These are phyloP conservation scores for Infundibulicybe gibba DNA, from an alignment of 768 basidiomycete genomes.

Conservation along the genomic window DNA sequence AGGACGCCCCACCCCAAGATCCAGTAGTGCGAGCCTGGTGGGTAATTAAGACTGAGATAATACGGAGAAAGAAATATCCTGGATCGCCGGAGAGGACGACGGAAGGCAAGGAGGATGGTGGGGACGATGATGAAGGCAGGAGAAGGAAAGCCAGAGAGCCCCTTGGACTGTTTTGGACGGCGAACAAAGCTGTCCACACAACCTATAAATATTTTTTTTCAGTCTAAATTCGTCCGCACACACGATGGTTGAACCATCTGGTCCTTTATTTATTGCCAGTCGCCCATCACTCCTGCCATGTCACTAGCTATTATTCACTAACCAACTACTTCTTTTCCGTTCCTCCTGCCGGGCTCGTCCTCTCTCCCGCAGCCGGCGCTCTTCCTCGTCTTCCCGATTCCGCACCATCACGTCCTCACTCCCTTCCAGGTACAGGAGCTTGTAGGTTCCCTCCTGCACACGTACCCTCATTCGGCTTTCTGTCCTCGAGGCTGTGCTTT, in stretches of 20 bases:
- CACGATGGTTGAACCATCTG: too few species aligned
- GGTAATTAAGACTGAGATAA: constrained; percentile 5
- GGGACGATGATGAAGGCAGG: constrained; percentile 15
- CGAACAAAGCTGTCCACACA: constrained; percentile 7
- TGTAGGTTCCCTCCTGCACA: constrained; percentile 59
- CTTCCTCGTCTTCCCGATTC: constrained; percentile 26
- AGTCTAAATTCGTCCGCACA: not conserved
- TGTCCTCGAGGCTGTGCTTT: constrained; percentile 34
- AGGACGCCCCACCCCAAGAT: not conserved
- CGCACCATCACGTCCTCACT: constrained; percentile 56
- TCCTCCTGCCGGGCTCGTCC: constrained; percentile 54
- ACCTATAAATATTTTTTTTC: not conserved
- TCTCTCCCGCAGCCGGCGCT: constrained; percentile 25
- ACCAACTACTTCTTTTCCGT: constrained; percentile 39
- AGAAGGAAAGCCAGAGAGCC: constrained; percentile 10
- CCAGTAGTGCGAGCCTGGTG: constrained; percentile 12
- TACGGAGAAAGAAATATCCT: constrained; percentile 5
- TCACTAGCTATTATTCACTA: constrained; percentile 6
- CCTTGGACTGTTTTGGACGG: constrained; percentile 5
- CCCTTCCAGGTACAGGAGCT: constrained; percentile 63
- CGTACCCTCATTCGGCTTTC: constrained; percentile 46
- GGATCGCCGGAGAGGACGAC: constrained; percentile 8
- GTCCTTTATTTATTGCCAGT: too few species aligned
- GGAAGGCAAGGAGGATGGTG: constrained; percentile 11
- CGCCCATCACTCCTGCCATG: not conserved